Evolutionary conservation across 495 filamentous ascomycete species (phyloP).

Genomic region (Thozetella sp.): DNA sequence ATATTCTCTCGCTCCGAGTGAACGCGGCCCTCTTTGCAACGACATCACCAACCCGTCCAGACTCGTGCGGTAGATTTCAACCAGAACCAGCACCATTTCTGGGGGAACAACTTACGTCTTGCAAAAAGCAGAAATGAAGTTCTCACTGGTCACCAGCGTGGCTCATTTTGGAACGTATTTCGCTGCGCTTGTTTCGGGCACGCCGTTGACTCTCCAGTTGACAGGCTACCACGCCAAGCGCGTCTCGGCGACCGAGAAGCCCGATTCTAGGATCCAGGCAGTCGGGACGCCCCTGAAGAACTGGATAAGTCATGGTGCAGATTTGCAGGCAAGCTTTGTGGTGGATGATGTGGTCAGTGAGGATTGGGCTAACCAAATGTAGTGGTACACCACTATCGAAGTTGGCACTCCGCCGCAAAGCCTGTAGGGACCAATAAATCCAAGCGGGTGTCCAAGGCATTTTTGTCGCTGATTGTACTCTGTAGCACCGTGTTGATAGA

Average conservation of each 20-base stretch:
- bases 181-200: background rate
- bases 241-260: background rate
- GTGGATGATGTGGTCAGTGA: background rate
- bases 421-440: background rate
- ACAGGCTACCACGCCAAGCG: background rate
- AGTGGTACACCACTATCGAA: background rate
- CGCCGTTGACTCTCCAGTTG: background rate
- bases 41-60: no score
- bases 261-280: background rate
- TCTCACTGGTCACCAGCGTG: no score
- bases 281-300: background rate
- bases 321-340: background rate
- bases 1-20: no score
- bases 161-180: no score
- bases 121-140: no score
- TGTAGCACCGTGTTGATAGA: slow-evolving; percentile 26
- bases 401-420: background rate
- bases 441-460: no score
- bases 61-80: no score
- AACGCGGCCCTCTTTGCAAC: no score
- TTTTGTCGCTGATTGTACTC: background rate
- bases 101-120: no score
- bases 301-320: background rate
- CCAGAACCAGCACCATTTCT: no score
- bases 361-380: background rate